These are phyloP conservation scores for Amesomyces nigricolor DNA, from an alignment of 2,329 filamentous ascomycete species.

Conservation along the genomic window DNA sequence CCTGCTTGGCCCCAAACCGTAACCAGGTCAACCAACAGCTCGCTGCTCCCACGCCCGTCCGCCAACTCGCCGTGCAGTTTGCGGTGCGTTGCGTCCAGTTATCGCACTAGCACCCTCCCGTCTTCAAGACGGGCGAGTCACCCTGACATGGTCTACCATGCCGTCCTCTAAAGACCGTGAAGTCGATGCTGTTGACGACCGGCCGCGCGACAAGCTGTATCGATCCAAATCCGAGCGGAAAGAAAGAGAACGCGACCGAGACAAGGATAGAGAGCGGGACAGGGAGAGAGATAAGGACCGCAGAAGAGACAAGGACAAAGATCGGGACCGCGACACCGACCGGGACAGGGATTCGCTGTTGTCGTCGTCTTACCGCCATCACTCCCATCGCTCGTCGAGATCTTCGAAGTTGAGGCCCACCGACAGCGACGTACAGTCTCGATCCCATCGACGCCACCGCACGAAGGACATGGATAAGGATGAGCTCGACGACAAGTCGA, in stretches of 20 bases:
- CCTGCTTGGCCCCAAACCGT: conserved; percentile 9
- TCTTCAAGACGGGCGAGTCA: conserved; percentile 19
- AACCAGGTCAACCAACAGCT: conserved; percentile 8
- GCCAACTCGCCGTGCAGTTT: conserved; percentile 10
- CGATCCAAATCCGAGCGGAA: conserved; percentile 28
- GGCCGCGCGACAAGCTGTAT: conserved; percentile 36
- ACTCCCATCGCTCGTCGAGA: conserved; percentile 38
- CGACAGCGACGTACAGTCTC: conserved; percentile 38
- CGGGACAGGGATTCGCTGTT: conserved; percentile 22
- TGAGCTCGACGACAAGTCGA: conserved; percentile 18
- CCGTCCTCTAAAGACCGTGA: conserved; percentile 30
- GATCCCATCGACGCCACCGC: conserved; percentile 32
- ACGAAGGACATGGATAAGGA: conserved; percentile 34
- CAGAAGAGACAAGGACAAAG: conserved; percentile 31
- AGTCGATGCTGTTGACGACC: conserved; percentile 33
- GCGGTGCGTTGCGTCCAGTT: conserved; percentile 5
- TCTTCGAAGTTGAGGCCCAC: conserved; percentile 36
- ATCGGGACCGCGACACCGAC: conserved; percentile 24
- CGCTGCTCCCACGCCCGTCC: conserved; percentile 8
- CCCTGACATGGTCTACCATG: conserved; percentile 28
- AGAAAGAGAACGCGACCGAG: conserved; percentile 25
- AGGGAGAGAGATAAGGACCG: conserved; percentile 28
- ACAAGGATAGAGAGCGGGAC: conserved; percentile 23
- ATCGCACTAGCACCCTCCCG: conserved; percentile 18
- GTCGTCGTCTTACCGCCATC: conserved; percentile 22